Evolutionary conservation across 1,284 basidiomycete species (phyloP), one percentile per base, ranked within the genome.

Genomic region (Ustilago trichophora): DNA sequence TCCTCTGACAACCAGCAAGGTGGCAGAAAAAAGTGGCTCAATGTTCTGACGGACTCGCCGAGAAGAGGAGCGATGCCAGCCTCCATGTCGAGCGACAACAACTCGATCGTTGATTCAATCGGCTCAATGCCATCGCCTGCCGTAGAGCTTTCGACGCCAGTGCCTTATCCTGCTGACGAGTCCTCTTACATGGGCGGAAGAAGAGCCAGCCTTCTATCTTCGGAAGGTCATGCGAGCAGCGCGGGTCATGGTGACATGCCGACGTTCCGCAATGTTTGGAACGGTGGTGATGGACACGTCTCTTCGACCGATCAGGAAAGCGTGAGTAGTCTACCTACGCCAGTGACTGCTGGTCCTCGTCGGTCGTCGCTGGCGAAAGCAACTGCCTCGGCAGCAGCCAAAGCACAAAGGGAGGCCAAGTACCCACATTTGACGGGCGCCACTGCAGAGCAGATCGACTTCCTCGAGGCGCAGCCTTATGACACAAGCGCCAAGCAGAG

Each of bases 401-500:
- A 63, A 33, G 58, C 54, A 16, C 50, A 55, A 9, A 26, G 65
- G 18, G 58, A 68, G 1, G 65, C 59, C 31, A 68, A 59, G 35
- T 63, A 68, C 25, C 65, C 58, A 18, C 64, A 67, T n/a, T 31
- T 67, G 34, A 67, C 57, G 1, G 64, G 64, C 7, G 63, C 63
- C 4, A 63, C 55, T 3, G 69, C 64, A 1, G 64, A 67, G 34
- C 64, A 67, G 42, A 67, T 67, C 21, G 57, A 67, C 53, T 67
- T 44, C n/a, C 44, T 67, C 24, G 75, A 72, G 52, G 63, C 37
- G 55, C 83, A 84, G 15, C 82, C 83, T 5, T 85, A 85, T 71
- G 84, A 85, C 52, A 83, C 83, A 13, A 83, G 82, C 21, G 82
- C 84, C 48, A 85, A 85, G 71, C 84, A 85, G 71, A 74, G 84